Evolutionary conservation across 306 rosid species (phyloP).

Genomic region (Malus sieversii): DNA sequence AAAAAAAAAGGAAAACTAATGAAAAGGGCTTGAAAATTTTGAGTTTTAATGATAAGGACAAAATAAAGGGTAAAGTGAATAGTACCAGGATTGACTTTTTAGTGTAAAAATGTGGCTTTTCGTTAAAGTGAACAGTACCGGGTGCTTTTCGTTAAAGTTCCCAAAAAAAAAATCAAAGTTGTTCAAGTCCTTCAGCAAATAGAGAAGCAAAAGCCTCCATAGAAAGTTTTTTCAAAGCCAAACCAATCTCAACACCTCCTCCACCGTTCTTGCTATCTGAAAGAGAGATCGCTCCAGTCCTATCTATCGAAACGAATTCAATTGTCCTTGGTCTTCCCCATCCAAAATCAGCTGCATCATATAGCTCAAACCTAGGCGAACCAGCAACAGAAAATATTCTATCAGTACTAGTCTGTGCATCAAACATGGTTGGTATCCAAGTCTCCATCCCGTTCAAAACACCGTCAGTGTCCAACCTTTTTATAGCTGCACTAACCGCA

Average conservation of each 20-base stretch:
- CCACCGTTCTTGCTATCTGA: constrained; percentile 9
- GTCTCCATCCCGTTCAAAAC: neutral
- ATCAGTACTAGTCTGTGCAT: neutral
- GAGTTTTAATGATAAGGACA: no score
- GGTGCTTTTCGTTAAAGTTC: no score
- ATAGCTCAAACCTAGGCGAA: constrained; percentile 25
- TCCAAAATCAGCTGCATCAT: constrained; percentile 30
- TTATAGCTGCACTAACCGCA: constrained; percentile 8
- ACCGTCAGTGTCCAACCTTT: neutral
- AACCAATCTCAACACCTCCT: constrained; percentile 24
- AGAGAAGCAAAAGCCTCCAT: constrained; percentile 18
- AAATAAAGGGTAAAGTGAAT: no score
- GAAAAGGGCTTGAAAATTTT: no score
- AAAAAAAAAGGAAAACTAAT: no score
- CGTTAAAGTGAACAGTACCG: no score
- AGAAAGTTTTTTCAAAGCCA: constrained; percentile 2
- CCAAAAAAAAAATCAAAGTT: neutral
- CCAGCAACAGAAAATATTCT: neutral
- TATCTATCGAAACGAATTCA: constrained; percentile 3
- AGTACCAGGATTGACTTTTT: no score
- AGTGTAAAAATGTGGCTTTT: no score
- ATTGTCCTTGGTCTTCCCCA: constrained; percentile 39
- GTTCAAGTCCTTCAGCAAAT: constrained; percentile 12
- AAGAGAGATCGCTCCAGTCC: neutral
- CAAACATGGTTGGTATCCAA: neutral